phyloP scores from a whole-genome alignment of 208 protist species.

The Acanthamoeba royreba region DNA sequence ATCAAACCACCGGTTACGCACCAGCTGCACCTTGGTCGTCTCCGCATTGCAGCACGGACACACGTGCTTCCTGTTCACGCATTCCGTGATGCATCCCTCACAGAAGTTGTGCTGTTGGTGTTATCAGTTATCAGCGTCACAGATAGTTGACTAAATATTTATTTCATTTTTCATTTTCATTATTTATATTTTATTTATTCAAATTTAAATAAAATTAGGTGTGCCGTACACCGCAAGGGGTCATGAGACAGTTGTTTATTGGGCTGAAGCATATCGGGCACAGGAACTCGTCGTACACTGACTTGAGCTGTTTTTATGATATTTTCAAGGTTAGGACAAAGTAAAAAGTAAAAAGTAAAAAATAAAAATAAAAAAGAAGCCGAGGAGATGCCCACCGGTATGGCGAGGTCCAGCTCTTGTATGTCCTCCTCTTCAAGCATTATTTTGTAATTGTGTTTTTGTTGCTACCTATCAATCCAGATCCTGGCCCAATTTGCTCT shows the following conservation, averaged over 20 bases:
- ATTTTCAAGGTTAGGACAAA: not conserved
- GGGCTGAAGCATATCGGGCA: constrained; percentile 42
- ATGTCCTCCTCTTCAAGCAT: not conserved
- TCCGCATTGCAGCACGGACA: constrained; percentile 42
- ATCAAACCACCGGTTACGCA: constrained; percentile 35
- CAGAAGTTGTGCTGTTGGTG: constrained; percentile 39
- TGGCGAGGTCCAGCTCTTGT: not conserved
- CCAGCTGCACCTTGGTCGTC: not conserved
- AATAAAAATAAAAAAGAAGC: not conserved
- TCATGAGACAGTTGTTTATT: constrained; percentile 22
- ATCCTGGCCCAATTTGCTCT: too few species aligned
- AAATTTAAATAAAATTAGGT: not conserved
- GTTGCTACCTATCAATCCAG: too few species aligned
- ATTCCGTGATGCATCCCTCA: constrained; percentile 45
- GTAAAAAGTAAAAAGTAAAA: not conserved
- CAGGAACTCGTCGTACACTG: constrained; percentile 15
- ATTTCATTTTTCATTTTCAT: not conserved
- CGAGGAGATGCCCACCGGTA: not conserved
- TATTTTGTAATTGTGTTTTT: not conserved
- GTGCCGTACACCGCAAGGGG: not conserved
- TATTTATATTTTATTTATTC: too few species aligned
- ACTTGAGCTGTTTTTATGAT: not conserved
- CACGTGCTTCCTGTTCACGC: constrained; percentile 41
- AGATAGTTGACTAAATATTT: not conserved
- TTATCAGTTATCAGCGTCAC: not conserved